Percentiles rank a stretch among this genome's conserved stretches.
Conservation (phyloP, 768 basidiomycete genomes). For the Rhizopogon vulgaris region DNA sequence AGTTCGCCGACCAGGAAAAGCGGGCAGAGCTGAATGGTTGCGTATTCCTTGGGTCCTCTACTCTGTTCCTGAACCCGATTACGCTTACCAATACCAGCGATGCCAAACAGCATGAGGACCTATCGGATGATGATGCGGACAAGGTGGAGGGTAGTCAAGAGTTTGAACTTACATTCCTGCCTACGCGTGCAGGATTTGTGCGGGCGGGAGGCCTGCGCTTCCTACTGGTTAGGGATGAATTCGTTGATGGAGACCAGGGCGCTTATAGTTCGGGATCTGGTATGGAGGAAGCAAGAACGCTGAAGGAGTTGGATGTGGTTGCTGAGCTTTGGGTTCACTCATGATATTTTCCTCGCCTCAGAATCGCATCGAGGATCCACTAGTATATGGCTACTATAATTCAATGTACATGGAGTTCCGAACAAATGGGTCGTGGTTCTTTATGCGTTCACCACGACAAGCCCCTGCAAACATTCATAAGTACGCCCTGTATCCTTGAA, state of each 20-base stretch:
- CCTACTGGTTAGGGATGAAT: constrained; percentile 52
- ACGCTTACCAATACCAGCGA: constrained; percentile 19
- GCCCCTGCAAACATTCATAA: no score
- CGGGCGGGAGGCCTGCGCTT: constrained; percentile 68
- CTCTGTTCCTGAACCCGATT: constrained; percentile 38
- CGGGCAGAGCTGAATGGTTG: constrained; percentile 26
- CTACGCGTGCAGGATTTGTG: constrained; percentile 52
- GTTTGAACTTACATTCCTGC: constrained; percentile 60
- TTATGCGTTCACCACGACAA: no score
- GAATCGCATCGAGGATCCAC: background rate
- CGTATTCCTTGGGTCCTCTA: constrained; percentile 46
- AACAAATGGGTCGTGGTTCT: no score
- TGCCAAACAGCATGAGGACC: constrained; percentile 2
- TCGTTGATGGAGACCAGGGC: constrained; percentile 23
- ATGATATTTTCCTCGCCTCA: constrained; percentile 11
- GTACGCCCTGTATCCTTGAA: no score
- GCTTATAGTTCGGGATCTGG: constrained; percentile 11
- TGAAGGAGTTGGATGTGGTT: constrained; percentile 70
- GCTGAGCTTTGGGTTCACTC: constrained; percentile 63
- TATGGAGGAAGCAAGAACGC: constrained; percentile 34
- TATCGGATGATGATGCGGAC: constrained; percentile 9
- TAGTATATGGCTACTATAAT: background rate
- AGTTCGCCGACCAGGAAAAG: constrained; percentile 31
- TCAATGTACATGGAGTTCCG: no score
- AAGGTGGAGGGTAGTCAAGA: constrained; percentile 41